Base-by-base conservation (phyloP, 345 rosid species). In the Jatropha curcas region DNA sequence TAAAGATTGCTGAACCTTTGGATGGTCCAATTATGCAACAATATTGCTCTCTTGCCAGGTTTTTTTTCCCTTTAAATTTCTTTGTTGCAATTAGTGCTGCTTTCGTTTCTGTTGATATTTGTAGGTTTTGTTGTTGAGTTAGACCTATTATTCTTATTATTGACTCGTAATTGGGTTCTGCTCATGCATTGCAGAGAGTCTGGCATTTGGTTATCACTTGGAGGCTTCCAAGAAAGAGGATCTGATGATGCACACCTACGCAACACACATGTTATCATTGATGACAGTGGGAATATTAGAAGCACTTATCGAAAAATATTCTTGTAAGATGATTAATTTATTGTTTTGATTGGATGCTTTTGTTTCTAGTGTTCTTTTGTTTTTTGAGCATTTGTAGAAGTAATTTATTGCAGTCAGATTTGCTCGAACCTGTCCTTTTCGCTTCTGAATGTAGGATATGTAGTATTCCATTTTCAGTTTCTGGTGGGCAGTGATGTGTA, bases 191-290 rank as follows among this genome's bases (percentile, higher is more conserved):
- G 74, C 81, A 94, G 97, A 82, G 97, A 92, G 28, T 84, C 90
- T 17, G 80, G 82, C 24, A 85, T 94, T 52, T 94, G 98, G 98
- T 76, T 92, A 81, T 94, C 97, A 22, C 95, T 94, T 70, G 97
- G 97, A 65, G 97, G 97, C 34, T 94, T 92, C 72, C 97, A 94
- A 80, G 97, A 92, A 69, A 90, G 80, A 82, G 95, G 97, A 68
- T 72, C 50, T 58, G 92, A 90, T 71, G 95, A 89, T 64, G 81
- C 84, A 0, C 95, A 82, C 71, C 71, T 92, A 69, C 75, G 88
- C 71, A 94, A 94, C 80, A 89, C 98, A 0, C 97, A 94, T 88
- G 91, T 94, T 70, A 79, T 94, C 37, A 82, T 94, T 9, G 97
- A 94, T 83, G 88, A 89, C 63, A 41, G 66, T 68, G 97, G 95